phyloP scores from a whole-genome alignment of 129 eudicot genomes.

The Helianthus annuus region DNA sequence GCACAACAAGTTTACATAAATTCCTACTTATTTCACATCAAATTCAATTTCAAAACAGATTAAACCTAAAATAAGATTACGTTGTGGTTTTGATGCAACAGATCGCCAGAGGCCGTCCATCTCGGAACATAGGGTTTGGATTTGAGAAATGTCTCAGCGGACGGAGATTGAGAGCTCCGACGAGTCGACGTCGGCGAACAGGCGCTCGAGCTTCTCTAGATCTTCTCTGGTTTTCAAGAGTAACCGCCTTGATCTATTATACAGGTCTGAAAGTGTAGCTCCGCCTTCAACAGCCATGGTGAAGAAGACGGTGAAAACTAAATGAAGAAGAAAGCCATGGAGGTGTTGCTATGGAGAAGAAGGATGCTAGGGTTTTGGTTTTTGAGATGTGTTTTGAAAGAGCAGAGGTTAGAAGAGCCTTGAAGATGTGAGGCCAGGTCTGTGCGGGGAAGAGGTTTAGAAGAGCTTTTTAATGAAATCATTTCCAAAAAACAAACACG shows the following conservation, averaged over 20 bases:
- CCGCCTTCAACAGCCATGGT: constrained; percentile 57
- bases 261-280: constrained; percentile 68
- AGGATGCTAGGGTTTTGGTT: no score
- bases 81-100: no score
- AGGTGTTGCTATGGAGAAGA: no score
- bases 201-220: constrained; percentile 79
- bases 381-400: no score
- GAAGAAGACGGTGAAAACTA: constrained; percentile 6
- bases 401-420: no score
- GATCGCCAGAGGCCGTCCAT: constrained; percentile 75
- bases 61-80: not conserved
- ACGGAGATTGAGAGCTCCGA: constrained; percentile 51
- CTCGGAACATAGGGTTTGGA: constrained; percentile 68
- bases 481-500: no score
- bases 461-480: no score
- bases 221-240: constrained; percentile 67
- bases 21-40: constrained; percentile 5
- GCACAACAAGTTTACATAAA: constrained; percentile 6
- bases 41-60: constrained; percentile 1
- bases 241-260: constrained; percentile 63
- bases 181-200: constrained; percentile 39
- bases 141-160: constrained; percentile 59
- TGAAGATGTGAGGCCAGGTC: no score
- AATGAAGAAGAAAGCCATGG: constrained; percentile 11
- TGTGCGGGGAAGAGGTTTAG: no score